Conservation (phyloP, 495 filamentous ascomycete genomes). For the Hypoxylon rickii region DNA sequence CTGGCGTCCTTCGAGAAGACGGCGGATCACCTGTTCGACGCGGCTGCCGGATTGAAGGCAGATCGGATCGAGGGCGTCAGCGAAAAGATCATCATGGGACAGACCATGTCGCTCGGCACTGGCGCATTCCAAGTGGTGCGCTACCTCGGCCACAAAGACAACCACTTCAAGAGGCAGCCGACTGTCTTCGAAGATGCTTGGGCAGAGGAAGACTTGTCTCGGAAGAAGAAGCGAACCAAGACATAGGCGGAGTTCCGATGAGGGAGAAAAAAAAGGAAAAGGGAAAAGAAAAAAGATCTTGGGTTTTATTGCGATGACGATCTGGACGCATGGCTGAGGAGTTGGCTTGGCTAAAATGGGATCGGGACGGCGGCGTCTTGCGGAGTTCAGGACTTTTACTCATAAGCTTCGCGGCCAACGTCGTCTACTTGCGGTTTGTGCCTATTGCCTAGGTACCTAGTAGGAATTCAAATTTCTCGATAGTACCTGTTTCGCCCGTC, state of each 20-base stretch:
- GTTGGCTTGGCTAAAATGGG: too few relatives aligned
- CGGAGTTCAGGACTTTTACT: too few relatives aligned
- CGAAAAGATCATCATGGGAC: slow-evolving; percentile 98
- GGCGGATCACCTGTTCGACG: slow-evolving; percentile 95
- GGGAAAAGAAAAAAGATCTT: neutral
- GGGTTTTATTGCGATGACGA: neutral
- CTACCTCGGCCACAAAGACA: slow-evolving; percentile 67
- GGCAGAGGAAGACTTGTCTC: slow-evolving; percentile 45
- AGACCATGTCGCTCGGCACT: slow-evolving; percentile 87
- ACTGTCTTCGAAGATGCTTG: slow-evolving; percentile 80
- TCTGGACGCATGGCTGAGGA: neutral
- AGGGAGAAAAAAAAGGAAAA: neutral
- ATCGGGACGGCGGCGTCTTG: too few relatives aligned
- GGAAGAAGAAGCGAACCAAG: slow-evolving; percentile 14
- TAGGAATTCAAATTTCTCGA: too few relatives aligned
- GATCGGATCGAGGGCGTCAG: slow-evolving; percentile 91
- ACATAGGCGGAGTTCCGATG: neutral
- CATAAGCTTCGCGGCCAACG: too few relatives aligned
- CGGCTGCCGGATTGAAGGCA: slow-evolving; percentile 83
- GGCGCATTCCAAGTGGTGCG: slow-evolving; percentile 89
- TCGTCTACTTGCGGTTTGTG: too few relatives aligned
- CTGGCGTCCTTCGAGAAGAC: slow-evolving; percentile 98
- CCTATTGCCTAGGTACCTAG: too few relatives aligned
- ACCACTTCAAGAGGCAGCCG: slow-evolving; percentile 64
- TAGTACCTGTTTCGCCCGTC: too few relatives aligned